phyloP scores from a whole-genome alignment of 176 grass and related monocot genomes.

The Microstegium vimineum region DNA sequence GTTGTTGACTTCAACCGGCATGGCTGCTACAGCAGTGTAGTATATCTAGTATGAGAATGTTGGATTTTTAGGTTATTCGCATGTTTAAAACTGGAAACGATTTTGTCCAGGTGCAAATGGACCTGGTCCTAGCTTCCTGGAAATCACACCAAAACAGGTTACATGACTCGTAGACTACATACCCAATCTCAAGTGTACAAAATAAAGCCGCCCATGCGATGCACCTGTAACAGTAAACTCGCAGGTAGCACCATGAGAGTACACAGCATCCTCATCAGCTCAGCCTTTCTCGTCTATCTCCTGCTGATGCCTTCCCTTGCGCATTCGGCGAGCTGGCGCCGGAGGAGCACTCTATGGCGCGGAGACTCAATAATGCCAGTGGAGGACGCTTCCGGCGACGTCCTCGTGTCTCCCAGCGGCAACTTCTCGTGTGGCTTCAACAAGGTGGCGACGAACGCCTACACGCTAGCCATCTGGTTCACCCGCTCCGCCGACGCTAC shows the following conservation, averaged over 20 bases:
- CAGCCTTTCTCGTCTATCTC: neutral
- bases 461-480: slow-evolving; percentile 62
- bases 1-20: too few relatives aligned
- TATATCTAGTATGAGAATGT: too few relatives aligned
- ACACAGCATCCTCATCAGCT: neutral
- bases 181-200: neutral
- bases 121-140: neutral
- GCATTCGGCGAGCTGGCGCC: neutral
- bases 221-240: neutral
- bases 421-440: slow-evolving; percentile 67
- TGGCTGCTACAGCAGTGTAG: too few relatives aligned
- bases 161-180: neutral
- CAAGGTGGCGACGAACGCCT: slow-evolving; percentile 48
- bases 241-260: neutral
- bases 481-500: slow-evolving; percentile 35
- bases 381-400: slow-evolving; percentile 1
- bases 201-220: too few relatives aligned
- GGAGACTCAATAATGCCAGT: slow-evolving; percentile 29
- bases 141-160: neutral
- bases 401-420: slow-evolving; percentile 42
- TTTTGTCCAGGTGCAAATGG: neutral
- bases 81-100: too few relatives aligned
- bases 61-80: too few relatives aligned
- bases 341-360: slow-evolving; percentile 25
- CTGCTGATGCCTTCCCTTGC: neutral